phyloP scores from a whole-genome alignment of 2,329 filamentous ascomycete genomes.

The Raffaelea ambrosiae region DNA sequence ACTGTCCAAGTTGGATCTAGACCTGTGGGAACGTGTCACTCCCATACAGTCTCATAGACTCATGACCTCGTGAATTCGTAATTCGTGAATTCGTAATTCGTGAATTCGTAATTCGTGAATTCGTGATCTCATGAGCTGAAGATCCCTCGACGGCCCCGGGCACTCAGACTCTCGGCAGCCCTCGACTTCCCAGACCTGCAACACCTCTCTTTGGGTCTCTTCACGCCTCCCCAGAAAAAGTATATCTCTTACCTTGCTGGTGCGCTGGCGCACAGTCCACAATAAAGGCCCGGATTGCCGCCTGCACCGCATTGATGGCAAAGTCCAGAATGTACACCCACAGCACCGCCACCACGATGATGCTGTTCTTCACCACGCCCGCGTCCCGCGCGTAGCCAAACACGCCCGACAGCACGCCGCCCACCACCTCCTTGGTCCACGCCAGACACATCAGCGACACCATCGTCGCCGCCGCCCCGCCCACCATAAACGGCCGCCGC shows the following conservation, averaged over 20 bases:
- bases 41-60: too few relatives aligned
- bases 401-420: conserved; percentile 48
- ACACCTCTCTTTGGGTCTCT: too few relatives aligned
- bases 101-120: too few relatives aligned
- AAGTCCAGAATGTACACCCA: conserved; percentile 91
- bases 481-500: conserved; percentile 73
- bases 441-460: conserved; percentile 60
- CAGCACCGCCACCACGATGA: conserved; percentile 72
- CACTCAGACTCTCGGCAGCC: too few relatives aligned
- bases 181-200: too few relatives aligned
- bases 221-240: too few relatives aligned
- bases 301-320: conserved; percentile 93
- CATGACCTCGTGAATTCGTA: too few relatives aligned
- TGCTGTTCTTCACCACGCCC: conserved; percentile 50
- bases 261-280: conserved; percentile 88
- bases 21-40: too few relatives aligned
- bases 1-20: too few relatives aligned
- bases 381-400: conserved; percentile 65
- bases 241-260: conserved; percentile 72
- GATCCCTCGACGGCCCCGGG: too few relatives aligned
- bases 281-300: conserved; percentile 83
- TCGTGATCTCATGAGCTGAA: too few relatives aligned
- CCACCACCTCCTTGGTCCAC: conserved; percentile 67
- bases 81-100: too few relatives aligned
- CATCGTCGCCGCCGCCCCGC: conserved; percentile 59